phyloP scores from a whole-genome alignment of 2,329 filamentous ascomycete genomes.

The Epichloe hybrida region DNA sequence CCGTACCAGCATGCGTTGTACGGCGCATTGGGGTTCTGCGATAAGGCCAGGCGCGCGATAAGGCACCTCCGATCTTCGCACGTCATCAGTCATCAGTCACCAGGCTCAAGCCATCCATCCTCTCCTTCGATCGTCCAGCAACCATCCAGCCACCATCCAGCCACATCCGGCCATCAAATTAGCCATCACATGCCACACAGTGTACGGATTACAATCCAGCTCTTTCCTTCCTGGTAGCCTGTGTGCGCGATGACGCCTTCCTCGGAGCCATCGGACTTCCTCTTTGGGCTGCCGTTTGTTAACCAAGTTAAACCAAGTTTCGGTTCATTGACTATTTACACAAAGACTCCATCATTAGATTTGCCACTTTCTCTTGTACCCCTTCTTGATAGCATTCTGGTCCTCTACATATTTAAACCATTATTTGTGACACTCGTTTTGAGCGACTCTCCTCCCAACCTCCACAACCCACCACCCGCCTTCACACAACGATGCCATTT shows the following conservation, averaged over 20 bases:
- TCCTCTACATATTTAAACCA: neutral
- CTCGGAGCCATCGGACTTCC: neutral
- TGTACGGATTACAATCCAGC: neutral
- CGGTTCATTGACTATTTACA: neutral
- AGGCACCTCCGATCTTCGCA: neutral
- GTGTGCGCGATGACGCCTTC: neutral
- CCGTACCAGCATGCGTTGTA: too few relatives aligned
- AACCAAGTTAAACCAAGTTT: neutral
- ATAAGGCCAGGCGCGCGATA: neutral
- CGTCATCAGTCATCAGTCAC: neutral
- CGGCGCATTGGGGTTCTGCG: neutral
- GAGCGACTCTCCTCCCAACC: neutral
- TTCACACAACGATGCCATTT: constrained; percentile 1
- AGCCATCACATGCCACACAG: neutral
- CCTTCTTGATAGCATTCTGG: neutral
- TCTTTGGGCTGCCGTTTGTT: neutral
- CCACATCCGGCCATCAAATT: neutral
- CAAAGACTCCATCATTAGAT: neutral
- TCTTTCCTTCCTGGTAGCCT: neutral
- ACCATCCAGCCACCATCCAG: neutral
- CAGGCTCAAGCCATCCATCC: neutral
- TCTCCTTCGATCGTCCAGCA: too few relatives aligned
- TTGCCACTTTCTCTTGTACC: neutral
- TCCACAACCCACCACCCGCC: neutral
- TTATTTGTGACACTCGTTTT: neutral